These are phyloP conservation scores for Ophiosphaerella korrae DNA, from an alignment of 2,329 filamentous ascomycete genomes.

Conservation along the genomic window DNA sequence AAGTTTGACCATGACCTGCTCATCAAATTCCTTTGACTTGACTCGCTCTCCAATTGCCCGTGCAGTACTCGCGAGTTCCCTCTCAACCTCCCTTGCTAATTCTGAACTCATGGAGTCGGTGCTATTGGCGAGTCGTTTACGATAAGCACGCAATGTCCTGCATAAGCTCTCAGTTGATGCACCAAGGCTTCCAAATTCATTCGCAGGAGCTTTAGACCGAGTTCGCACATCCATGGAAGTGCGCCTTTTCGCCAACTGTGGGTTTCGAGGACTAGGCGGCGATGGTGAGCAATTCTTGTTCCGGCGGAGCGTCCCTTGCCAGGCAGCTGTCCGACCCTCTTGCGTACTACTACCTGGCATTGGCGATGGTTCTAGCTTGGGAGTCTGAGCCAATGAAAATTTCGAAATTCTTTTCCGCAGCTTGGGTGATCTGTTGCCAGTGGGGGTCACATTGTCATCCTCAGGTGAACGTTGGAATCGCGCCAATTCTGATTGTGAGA, in stretches of 20 bases:
- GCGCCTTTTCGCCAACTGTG: slow-evolving; percentile 48
- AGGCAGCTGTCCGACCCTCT: slow-evolving; percentile 24
- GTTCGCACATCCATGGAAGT: slow-evolving; percentile 58
- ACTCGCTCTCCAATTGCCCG: slow-evolving; percentile 51
- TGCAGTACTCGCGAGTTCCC: slow-evolving; percentile 59
- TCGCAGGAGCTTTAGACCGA: slow-evolving; percentile 49
- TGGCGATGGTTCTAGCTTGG: slow-evolving; percentile 52
- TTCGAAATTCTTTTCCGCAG: slow-evolving; percentile 62
- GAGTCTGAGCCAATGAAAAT: slow-evolving; percentile 53
- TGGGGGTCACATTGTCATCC: slow-evolving; percentile 38
- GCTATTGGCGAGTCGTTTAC: slow-evolving; percentile 61
- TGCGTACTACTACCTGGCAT: slow-evolving; percentile 27
- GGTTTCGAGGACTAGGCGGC: slow-evolving; percentile 45
- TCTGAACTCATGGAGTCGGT: slow-evolving; percentile 53
- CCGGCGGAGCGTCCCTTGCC: slow-evolving; percentile 30
- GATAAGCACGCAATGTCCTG: slow-evolving; percentile 62
- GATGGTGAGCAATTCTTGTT: slow-evolving; percentile 50
- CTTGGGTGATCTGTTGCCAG: slow-evolving; percentile 55
- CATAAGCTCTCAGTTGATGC: slow-evolving; percentile 61
- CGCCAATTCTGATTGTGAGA: slow-evolving; percentile 85
- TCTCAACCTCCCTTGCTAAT: slow-evolving; percentile 60
- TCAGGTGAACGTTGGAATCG: slow-evolving; percentile 68
- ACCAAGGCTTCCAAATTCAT: slow-evolving; percentile 42
- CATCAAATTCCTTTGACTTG: slow-evolving; percentile 49
- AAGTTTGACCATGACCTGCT: slow-evolving; percentile 58